Percentiles rank a stretch among this genome's conserved stretches.
phyloP scores from a whole-genome alignment of 305 asterid genomes.

The Plantago coronopus region DNA sequence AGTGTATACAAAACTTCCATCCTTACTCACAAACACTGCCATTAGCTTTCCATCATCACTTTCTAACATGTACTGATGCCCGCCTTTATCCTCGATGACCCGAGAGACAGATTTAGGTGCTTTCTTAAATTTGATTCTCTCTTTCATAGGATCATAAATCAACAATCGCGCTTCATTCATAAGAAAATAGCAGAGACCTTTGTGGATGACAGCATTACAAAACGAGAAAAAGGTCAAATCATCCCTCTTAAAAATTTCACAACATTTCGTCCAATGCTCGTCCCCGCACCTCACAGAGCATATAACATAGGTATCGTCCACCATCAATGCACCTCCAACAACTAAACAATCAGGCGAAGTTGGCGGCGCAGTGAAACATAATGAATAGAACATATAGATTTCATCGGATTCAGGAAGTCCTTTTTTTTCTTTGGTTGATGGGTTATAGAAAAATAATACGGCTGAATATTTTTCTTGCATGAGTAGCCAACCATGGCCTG shows the following conservation, averaged over 20 bases:
- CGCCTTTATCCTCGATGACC: neutral
- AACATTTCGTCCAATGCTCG: neutral
- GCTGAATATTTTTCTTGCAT: neutral
- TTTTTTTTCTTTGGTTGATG: constrained; percentile 1
- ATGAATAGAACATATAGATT: too few relatives aligned
- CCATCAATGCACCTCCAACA: neutral
- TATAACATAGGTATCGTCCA: neutral
- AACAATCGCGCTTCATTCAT: neutral
- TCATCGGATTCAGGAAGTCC: neutral
- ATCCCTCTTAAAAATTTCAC: neutral
- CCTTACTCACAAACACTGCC: neutral
- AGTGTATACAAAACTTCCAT: neutral
- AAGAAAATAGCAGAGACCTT: constrained; percentile 10
- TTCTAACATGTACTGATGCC: constrained; percentile 1
- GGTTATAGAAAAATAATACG: neutral
- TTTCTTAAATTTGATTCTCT: too few relatives aligned
- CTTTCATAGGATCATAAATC: neutral
- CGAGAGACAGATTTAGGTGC: neutral
- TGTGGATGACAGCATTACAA: neutral
- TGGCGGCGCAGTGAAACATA: constrained; percentile 6
- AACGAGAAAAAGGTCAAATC: too few relatives aligned
- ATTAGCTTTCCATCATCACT: constrained; percentile 2
- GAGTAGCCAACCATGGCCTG: constrained; percentile 10
- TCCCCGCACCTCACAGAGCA: neutral
- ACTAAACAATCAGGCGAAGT: neutral